Evolutionary conservation across 495 filamentous ascomycete genomes (phyloP).

Genomic region (Penicillium flavigenum): DNA sequence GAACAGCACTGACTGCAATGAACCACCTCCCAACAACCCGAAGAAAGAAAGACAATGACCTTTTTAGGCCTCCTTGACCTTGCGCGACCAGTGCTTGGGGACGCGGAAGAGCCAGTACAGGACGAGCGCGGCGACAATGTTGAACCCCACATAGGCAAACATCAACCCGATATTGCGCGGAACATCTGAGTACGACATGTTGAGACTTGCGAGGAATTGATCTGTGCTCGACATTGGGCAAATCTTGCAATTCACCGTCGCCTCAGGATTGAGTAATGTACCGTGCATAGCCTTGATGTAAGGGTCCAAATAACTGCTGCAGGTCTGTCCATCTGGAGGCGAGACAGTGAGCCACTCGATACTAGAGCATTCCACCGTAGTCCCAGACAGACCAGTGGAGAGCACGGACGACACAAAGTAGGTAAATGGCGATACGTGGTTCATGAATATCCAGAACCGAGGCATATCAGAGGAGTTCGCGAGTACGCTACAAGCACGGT

Average conservation of each 20-base stretch:
- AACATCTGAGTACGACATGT: conserved; percentile 52
- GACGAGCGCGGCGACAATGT: conserved; percentile 65
- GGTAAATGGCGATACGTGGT: conserved; percentile 71
- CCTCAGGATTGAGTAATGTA: conserved; percentile 52
- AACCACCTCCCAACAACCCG: background rate
- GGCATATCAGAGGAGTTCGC: conserved; percentile 60
- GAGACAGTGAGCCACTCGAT: conserved; percentile 60
- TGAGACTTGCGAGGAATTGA: conserved; percentile 53
- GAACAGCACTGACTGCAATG: background rate
- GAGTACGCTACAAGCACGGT: conserved; percentile 56
- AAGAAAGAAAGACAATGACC: background rate
- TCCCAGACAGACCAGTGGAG: conserved; percentile 61
- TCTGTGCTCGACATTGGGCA: conserved; percentile 64
- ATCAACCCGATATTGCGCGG: conserved; percentile 74
- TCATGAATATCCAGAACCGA: conserved; percentile 85
- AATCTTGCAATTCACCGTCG: conserved; percentile 56
- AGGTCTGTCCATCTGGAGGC: conserved; percentile 54
- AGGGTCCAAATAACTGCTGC: conserved; percentile 53
- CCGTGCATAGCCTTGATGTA: conserved; percentile 52
- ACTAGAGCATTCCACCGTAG: conserved; percentile 54
- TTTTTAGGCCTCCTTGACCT: conserved; percentile 39
- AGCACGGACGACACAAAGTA: conserved; percentile 67
- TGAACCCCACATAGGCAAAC: conserved; percentile 75
- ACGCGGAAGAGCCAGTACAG: conserved; percentile 81
- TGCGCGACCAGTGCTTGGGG: conserved; percentile 59